Evolutionary conservation across 78 protist genomes (phyloP), one percentile per base, ranked within the genome.

Genomic region (Mantamonas sphyraenae): DNA sequence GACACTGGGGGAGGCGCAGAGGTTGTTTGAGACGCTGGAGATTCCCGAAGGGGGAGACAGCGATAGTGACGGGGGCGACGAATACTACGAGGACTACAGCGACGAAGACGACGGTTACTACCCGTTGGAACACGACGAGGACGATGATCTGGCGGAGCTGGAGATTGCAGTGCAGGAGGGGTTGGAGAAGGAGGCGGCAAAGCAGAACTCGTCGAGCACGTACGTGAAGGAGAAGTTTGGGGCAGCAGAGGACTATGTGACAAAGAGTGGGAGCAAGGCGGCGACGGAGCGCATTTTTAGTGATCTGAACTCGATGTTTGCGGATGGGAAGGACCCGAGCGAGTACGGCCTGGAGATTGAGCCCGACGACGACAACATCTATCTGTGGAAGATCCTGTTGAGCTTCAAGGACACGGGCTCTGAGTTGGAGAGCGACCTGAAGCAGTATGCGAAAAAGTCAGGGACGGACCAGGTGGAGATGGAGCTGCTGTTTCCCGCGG

Each of bases 341-440:
- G 8, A 12, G 26, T 4, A 37, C 24, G 77, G 77, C 57, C 58
- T 31, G 53, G 37, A 47, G 20, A 66, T 66, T 1, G 2, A 43
- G 26, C 77, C 77, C 20, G 24, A 3, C n/a, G 24, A 55, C 35
- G 50, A 50, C 30, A 5, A 72, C 61, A 37, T 72, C 24, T 56
- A 39, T 35, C 45, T 5, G 9, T 72, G 77, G 77, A 3, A 58
- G 30, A 34, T 62, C 40, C 3, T 0, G 28, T 8, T 74, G 24
- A 62, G 60, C 51, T 57, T 10, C 38, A 62, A 62, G 50, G 79
- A 74, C 39, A 43, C 60, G 65, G 70, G 73, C 3, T 20, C 64
- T 12, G 53, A 7, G 2, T 69, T 65, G 2, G 43, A 38, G 26
- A 28, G 22, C 2, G 68, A 66, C 57, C 33, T 65, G 17, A 22